These are phyloP conservation scores for Schizopora paradoxa DNA, from an alignment of 1,284 basidiomycete species.

Conservation along the genomic window DNA sequence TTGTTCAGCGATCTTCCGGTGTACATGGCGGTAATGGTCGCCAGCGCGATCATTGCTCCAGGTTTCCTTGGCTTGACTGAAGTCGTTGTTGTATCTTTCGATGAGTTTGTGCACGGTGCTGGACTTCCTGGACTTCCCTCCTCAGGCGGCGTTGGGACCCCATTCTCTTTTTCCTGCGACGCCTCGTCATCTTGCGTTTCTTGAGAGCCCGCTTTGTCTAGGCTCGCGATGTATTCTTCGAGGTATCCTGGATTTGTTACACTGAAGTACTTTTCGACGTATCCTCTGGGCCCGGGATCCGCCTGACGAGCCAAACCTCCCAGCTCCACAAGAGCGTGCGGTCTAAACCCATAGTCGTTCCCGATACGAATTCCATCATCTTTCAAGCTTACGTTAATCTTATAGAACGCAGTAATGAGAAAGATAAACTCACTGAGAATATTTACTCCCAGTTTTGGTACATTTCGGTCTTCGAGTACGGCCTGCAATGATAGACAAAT, in stretches of 20 bases:
- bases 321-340: constrained; percentile 51
- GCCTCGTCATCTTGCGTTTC: too few species aligned
- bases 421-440: constrained; percentile 43
- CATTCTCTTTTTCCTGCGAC: not conserved
- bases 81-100: too few species aligned
- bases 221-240: too few species aligned
- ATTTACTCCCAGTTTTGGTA: constrained; percentile 55
- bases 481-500: constrained; percentile 29
- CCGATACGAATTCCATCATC: constrained; percentile 60
- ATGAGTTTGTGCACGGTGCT: too few species aligned
- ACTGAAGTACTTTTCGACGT: constrained; percentile 26
- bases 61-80: constrained; percentile 5
- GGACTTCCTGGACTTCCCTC: too few species aligned
- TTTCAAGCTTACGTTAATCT: constrained; percentile 22
- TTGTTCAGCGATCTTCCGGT: constrained; percentile 44
- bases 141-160: not conserved
- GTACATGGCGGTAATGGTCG: constrained; percentile 49
- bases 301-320: constrained; percentile 43
- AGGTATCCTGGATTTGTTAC: too few species aligned
- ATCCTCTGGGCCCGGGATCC: constrained; percentile 35
- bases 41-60: constrained; percentile 48
- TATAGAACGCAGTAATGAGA: not conserved
- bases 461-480: constrained; percentile 40
- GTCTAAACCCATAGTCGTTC: constrained; percentile 51
- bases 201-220: too few species aligned